A percentile compares a stretch with the other conserved stretches of the same genome.
phyloP scores from a whole-genome alignment of 2,329 filamentous ascomycete genomes.

The Cercospora canescens region DNA sequence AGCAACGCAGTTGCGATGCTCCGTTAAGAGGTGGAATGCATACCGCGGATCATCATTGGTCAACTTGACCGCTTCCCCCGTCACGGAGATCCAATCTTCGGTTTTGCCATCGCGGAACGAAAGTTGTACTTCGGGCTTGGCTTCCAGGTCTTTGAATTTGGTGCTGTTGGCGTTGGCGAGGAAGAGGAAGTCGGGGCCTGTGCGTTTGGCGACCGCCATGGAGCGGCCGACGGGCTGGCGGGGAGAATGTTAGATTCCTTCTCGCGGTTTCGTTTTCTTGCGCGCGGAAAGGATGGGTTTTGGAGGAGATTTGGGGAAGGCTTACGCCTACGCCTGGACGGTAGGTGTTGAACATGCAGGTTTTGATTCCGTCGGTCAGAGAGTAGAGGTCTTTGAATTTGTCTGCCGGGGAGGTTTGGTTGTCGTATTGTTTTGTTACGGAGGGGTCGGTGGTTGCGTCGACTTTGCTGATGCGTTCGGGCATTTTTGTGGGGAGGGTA shows the following conservation, averaged over 20 bases:
- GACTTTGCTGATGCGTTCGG: constrained; percentile 44
- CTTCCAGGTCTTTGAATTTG: constrained; percentile 49
- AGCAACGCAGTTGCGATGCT: no score
- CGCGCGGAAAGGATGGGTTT: no score
- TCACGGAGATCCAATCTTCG: constrained; percentile 51
- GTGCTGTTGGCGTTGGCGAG: constrained; percentile 49
- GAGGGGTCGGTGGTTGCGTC: constrained; percentile 48
- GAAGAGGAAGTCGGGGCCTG: constrained; percentile 53
- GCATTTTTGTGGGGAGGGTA: constrained; percentile 42
- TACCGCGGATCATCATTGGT: constrained; percentile 46
- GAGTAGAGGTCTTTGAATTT: constrained; percentile 52
- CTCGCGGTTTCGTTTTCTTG: no score
- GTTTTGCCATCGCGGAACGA: constrained; percentile 49
- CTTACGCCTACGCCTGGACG: constrained; percentile 41
- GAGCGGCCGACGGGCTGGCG: constrained; percentile 44
- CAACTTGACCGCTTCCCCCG: constrained; percentile 44
- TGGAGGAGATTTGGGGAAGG: background rate
- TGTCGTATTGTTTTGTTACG: constrained; percentile 52
- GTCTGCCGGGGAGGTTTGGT: constrained; percentile 42
- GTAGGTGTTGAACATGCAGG: constrained; percentile 46
- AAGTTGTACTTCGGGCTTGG: constrained; percentile 45
- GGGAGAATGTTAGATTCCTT: background rate
- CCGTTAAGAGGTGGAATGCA: background rate
- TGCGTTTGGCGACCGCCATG: constrained; percentile 58
- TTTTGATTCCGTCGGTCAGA: constrained; percentile 48